These are phyloP conservation scores for Quercus wislizeni DNA, from an alignment of 306 rosid species.

Conservation along the genomic window DNA sequence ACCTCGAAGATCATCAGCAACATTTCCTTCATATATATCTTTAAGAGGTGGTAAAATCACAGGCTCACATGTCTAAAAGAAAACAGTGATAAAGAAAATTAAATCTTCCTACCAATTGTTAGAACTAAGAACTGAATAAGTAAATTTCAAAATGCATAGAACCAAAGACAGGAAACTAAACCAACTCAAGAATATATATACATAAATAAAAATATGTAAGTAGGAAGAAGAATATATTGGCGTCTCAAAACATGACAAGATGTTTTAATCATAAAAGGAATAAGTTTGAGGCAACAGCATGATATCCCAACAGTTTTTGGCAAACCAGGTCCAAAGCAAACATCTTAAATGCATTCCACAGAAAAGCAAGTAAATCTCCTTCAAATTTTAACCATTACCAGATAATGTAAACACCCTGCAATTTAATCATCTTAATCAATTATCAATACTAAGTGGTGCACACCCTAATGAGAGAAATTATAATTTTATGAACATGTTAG, in stretches of 20 bases:
- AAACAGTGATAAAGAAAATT: constrained; percentile 16
- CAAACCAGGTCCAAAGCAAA: constrained; percentile 23
- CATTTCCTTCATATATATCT: constrained; percentile 68
- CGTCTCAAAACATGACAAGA: too few species aligned
- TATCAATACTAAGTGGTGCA: too few species aligned
- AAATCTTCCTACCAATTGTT: not conserved
- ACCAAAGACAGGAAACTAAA: not conserved
- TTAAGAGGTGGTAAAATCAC: constrained; percentile 84
- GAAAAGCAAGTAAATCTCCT: too few species aligned
- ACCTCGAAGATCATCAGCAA: constrained; percentile 79
- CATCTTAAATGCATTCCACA: not conserved
- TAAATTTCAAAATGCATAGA: not conserved
- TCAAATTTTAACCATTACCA: too few species aligned
- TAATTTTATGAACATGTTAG: too few species aligned
- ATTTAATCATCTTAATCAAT: too few species aligned
- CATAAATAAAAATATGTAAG: not conserved
- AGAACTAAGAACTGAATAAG: not conserved
- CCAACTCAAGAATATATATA: not conserved
- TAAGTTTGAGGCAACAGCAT: not conserved
- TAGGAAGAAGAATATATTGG: not conserved
- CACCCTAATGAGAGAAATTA: too few species aligned
- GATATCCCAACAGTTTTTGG: not conserved
- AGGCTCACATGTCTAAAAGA: constrained; percentile 74
- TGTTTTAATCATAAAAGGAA: not conserved
- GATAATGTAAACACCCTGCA: too few species aligned